These are phyloP conservation scores for Diversispora epigaea DNA, from an alignment of 192 early-diverging fungal species.

Conservation along the genomic window DNA sequence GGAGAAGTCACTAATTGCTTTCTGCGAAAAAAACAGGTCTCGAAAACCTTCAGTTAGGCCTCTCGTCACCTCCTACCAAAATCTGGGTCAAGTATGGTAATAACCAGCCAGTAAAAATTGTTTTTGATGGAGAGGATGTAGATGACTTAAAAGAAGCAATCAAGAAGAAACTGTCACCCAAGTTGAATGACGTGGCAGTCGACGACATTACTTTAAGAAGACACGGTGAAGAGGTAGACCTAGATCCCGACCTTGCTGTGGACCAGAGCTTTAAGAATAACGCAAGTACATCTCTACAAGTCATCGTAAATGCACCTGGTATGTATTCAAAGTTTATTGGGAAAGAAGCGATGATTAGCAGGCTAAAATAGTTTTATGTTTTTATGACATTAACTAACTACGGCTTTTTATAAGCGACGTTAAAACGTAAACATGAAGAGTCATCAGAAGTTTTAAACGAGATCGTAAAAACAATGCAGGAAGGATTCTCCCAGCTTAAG, in stretches of 20 bases:
- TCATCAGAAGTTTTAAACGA: slow-evolving; percentile 6
- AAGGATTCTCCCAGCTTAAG: slow-evolving; percentile 17
- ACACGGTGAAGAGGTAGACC: not conserved
- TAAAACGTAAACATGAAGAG: slow-evolving; percentile 27
- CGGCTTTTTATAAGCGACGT: slow-evolving; percentile 1
- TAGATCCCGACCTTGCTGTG: too few relatives aligned
- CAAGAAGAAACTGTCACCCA: not conserved
- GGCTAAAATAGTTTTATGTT: not conserved
- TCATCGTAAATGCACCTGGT: slow-evolving; percentile 23
- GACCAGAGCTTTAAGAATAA: not conserved
- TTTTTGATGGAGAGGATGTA: not conserved
- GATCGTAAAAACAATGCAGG: slow-evolving; percentile 4
- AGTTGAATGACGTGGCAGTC: slow-evolving; percentile 8
- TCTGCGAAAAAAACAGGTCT: not conserved
- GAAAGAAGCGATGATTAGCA: not conserved
- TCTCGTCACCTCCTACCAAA: not conserved
- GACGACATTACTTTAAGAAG: not conserved
- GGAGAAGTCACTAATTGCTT: slow-evolving; percentile 3
- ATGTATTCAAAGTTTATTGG: not conserved
- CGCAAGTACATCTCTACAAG: not conserved
- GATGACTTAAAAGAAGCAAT: slow-evolving; percentile 2
- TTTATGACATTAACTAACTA: not conserved
- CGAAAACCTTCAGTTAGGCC: too few relatives aligned
- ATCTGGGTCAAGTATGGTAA: slow-evolving; percentile 13
- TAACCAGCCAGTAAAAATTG: not conserved